Evolutionary conservation across 352 stramenopile species (phyloP).

Genomic region (Plasmopara halstedii): DNA sequence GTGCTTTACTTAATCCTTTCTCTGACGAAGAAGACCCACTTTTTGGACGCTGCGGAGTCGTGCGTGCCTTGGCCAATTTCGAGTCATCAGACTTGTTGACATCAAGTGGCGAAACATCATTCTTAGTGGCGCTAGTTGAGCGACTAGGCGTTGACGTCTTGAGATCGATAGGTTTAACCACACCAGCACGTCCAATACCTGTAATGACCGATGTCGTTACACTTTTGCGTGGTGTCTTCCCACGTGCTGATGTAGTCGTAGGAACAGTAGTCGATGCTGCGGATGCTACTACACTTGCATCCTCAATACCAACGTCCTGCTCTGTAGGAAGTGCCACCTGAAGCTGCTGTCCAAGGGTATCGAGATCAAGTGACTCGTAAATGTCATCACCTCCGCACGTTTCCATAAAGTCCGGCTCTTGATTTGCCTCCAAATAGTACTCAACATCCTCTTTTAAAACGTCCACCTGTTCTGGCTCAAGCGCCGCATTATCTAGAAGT

Average conservation of each 20-base stretch:
- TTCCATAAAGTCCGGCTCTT: slow-evolving; percentile 91
- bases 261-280: slow-evolving; percentile 1
- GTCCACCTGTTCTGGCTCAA: slow-evolving; percentile 90
- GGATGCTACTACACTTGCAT: slow-evolving; percentile 12
- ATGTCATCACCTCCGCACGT: slow-evolving; percentile 88
- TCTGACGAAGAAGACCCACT: slow-evolving; percentile 31
- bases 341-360: slow-evolving; percentile 66
- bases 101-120: slow-evolving; percentile 30
- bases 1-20: slow-evolving; percentile 21
- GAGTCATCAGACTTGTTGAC: slow-evolving; percentile 31
- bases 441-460: slow-evolving; percentile 97
- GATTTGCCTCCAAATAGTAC: slow-evolving; percentile 95
- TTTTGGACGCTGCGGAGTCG: slow-evolving; percentile 50
- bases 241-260: slow-evolving; percentile 9
- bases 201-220: slow-evolving; percentile 47
- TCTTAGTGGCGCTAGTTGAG: slow-evolving; percentile 40
- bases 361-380: slow-evolving; percentile 95
- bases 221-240: slow-evolving; percentile 70
- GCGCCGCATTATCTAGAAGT: slow-evolving; percentile 94
- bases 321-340: slow-evolving; percentile 66
- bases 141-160: slow-evolving; percentile 65
- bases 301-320: slow-evolving; percentile 62
- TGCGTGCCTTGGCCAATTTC: slow-evolving; percentile 38
- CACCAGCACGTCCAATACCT: slow-evolving; percentile 62
- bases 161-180: slow-evolving; percentile 72